phyloP scores from a whole-genome alignment of 2,329 filamentous ascomycete species.

The Calonectria ilicicola region DNA sequence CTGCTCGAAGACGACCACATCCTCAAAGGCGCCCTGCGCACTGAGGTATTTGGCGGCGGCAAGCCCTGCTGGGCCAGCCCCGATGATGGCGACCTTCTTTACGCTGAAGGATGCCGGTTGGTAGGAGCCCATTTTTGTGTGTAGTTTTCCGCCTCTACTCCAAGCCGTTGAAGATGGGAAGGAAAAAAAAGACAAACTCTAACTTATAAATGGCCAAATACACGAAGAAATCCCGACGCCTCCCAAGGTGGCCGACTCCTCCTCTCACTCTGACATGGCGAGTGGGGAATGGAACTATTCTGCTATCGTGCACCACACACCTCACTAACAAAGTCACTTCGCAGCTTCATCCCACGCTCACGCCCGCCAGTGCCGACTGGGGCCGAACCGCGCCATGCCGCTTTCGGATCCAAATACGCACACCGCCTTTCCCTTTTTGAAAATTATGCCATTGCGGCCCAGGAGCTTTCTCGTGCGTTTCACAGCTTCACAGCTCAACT shows the following conservation, averaged over 20 bases:
- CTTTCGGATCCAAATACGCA: neutral
- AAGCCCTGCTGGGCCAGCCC: conserved; percentile 84
- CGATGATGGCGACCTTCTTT: conserved; percentile 79
- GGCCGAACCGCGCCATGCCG: neutral
- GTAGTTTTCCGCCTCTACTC: conserved; percentile 1
- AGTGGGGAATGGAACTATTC: conserved; percentile 39
- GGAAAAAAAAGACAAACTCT: conserved; percentile 2
- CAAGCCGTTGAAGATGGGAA: conserved; percentile 4
- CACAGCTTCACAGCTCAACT: conserved; percentile 32
- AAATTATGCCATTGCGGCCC: conserved; percentile 18
- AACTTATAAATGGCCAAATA: conserved; percentile 25
- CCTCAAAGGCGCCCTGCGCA: conserved; percentile 75
- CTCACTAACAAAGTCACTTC: conserved; percentile 20
- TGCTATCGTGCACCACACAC: conserved; percentile 26
- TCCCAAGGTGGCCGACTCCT: conserved; percentile 19
- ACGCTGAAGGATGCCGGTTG: conserved; percentile 58
- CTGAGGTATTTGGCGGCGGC: conserved; percentile 83
- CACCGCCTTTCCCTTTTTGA: conserved; percentile 38
- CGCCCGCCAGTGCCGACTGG: conserved; percentile 3
- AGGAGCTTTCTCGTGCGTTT: neutral
- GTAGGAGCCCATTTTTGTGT: conserved; percentile 46
- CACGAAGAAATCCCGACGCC: conserved; percentile 22
- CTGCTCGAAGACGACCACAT: conserved; percentile 86
- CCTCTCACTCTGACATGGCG: conserved; percentile 27
- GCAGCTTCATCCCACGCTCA: conserved; percentile 1